Evolutionary conservation across 2,329 filamentous ascomycete genomes (phyloP), one percentile per base, ranked within the genome.

Genomic region (Fusarium penzigii): DNA sequence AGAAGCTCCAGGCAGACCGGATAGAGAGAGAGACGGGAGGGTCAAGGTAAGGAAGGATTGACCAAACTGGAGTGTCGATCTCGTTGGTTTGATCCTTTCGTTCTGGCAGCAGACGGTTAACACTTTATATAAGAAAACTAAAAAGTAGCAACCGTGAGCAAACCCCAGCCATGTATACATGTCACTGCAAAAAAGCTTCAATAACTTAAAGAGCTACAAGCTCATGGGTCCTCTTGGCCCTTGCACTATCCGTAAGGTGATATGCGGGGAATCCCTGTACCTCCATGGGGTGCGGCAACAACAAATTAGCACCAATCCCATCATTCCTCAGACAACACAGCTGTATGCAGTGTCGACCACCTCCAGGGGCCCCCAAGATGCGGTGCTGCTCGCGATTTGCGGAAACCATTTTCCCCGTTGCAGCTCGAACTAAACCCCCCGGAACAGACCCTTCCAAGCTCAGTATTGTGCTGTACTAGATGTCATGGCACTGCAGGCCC

Each of bases 231-330:
- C 47, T 42, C 29, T 48, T 42, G 36, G 17, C 16, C 10, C 29
- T 17, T 41, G 16, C 17, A 17, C 39, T 25, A 29, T 45, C 39
- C 7, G 13, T 34, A 36, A 25, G 44, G 29, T 13, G 5, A 12
- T 17, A 48, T 42, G 59, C 59, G 59, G 57, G 55, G 59, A 61
- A 61, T 45, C 59, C 53, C 34, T 36, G 32, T 25, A 25, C 20
- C 20, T 25, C 32, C 32, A 12, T 14, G 32, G 10, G 32, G 44
- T 39, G 39, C 49, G 49, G 58, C 16, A 16, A 43, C 29, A 50
- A 17, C 39, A 49, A 25, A 61, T 52, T 58, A 53, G 56, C 59
- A 62, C 59, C 59, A 62, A 62, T 62, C 7, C 44, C 32, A 48
- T 42, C 13, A 13, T 40, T 34, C 10, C 13, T 17, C 14, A 34